Evolutionary conservation across 2,329 filamentous ascomycete species (phyloP), one percentile per base, ranked within the genome.

Genomic region (Xylariaceae sp.): DNA sequence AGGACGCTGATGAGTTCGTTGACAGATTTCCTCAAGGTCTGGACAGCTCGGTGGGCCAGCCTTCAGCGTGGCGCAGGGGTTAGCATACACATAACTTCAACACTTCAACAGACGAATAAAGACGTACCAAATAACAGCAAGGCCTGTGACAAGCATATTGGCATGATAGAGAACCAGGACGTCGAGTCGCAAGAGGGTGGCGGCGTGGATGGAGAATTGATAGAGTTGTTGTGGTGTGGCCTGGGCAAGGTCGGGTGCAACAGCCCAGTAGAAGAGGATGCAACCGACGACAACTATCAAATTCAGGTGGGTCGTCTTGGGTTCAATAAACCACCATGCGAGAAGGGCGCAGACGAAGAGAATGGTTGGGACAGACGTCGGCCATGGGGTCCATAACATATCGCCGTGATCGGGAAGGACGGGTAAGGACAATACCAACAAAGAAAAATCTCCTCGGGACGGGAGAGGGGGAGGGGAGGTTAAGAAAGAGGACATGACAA

Each of bases 1-100:
- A 99, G 86, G 48, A 97, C 90, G 65, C 88, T 88, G 67, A 98
- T 93, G 46, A 99, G 85, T 62, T 96, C 88, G 54, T 93, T 90
- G 54, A 96, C 91, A 20, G 93, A 92, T 67, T 93, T 96, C 75
- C 90, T 89, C 51, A 97, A 81, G 40, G 96, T 95, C 71, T 93
- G 90, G 77, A 89, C 91, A 59, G 91, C 90, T 70, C 95, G 88
- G 72, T 90, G 89, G 57, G 92, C 81, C 59, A 96, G 83, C 91
- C 91, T 95, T 51, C 19, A 19, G 46, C 41, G 44, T 48, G 41
- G 48, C 45, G 52, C 23, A 42, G 12, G 32, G 14, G 56, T 66
- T 45, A 69, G 63, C 52, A 12, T 46, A 26, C 7, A 41, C 20
- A 44, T 16, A 9, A 26, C 23, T 4, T 4, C 23, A 26, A 26